Conservation (phyloP, 148 eudicot genomes). For the Beta vulgaris region DNA sequence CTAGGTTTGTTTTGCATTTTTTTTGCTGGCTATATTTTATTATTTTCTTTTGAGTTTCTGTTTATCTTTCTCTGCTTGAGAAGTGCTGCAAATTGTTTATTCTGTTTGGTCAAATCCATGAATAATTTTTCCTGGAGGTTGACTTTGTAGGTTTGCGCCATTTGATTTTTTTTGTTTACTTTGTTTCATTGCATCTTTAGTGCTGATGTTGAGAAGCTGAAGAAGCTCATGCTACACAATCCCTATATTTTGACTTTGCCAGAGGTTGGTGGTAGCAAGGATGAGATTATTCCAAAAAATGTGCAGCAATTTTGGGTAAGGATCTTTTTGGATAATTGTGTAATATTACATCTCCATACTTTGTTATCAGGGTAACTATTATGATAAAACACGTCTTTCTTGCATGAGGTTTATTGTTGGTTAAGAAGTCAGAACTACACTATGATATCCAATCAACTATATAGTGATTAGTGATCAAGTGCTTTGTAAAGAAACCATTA, state of each 20-base stretch:
- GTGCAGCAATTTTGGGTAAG: conserved; percentile 90
- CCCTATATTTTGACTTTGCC: conserved; percentile 77
- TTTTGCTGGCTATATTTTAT: neutral
- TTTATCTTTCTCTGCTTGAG: neutral
- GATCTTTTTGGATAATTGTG: neutral
- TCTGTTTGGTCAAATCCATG: neutral
- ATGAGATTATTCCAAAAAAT: conserved; percentile 77
- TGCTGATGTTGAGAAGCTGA: conserved; percentile 88
- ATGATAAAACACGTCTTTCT: neutral
- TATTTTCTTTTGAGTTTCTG: neutral
- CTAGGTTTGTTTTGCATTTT: conserved; percentile 50
- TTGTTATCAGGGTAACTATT: neutral
- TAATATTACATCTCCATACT: neutral
- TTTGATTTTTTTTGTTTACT: neutral
- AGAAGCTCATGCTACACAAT: conserved; percentile 81
- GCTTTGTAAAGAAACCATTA: neutral
- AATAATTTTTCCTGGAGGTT: neutral
- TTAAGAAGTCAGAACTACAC: neutral
- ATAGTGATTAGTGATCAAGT: too few relatives aligned
- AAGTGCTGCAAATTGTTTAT: neutral
- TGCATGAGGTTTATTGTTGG: neutral
- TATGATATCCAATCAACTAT: neutral
- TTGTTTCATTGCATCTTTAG: conserved; percentile 36
- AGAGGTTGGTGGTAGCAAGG: conserved; percentile 71
- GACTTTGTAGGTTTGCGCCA: neutral